Conservation (phyloP, 192 early-diverging fungal species). For the Backusella circina region DNA sequence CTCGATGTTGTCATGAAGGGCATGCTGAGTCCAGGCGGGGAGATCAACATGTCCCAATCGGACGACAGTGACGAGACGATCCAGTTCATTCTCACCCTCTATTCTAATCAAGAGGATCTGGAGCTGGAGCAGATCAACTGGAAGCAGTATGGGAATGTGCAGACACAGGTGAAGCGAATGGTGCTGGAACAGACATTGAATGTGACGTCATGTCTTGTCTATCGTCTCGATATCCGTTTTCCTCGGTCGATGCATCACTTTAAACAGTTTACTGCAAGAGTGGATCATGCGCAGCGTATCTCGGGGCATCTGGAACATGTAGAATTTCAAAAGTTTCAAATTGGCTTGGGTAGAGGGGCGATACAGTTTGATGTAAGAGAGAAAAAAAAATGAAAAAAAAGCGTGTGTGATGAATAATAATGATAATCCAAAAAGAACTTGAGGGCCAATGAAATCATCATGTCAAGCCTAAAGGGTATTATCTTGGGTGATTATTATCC, state of each 20-base stretch:
- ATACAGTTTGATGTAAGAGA: neutral
- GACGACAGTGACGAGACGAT: neutral
- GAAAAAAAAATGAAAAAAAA: neutral
- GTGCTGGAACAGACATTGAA: neutral
- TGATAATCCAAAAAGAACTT: neutral
- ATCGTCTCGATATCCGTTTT: neutral
- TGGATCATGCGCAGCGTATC: neutral
- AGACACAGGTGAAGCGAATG: neutral
- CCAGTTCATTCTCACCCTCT: neutral
- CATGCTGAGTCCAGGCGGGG: neutral
- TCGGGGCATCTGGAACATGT: neutral
- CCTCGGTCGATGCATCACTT: neutral
- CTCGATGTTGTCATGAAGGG: neutral
- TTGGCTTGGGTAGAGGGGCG: neutral
- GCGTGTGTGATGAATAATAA: neutral
- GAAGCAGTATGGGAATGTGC: neutral
- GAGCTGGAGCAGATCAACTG: neutral
- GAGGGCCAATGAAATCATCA: neutral
- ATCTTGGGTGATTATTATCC: neutral
- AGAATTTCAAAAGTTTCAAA: neutral
- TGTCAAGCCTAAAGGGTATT: neutral
- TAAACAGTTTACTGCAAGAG: neutral
- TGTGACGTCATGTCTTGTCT: conserved; percentile 3
- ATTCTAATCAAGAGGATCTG: neutral
- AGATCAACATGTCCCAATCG: neutral